Evolutionary conservation across 1,284 basidiomycete species (phyloP).

Genomic region (Tausonia pullulans): DNA sequence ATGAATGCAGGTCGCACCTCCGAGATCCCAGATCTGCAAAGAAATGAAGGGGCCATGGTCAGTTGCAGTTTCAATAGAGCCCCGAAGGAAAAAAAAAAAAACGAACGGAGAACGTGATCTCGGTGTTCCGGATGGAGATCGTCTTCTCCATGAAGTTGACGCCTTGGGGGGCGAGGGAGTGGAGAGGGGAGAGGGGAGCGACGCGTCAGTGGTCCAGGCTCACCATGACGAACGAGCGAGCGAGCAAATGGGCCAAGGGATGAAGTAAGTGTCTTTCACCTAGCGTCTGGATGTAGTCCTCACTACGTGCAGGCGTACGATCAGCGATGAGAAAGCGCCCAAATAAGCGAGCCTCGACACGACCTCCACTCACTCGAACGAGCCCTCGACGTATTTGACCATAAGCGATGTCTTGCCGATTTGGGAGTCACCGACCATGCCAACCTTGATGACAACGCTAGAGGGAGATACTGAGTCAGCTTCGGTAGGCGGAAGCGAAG

Average conservation of each 20-base stretch:
- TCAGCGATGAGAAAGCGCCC: too few relatives aligned
- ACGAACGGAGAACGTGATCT: conserved; percentile 80
- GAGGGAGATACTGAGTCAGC: too few relatives aligned
- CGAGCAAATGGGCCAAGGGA: not conserved
- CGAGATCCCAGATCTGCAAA: conserved; percentile 81
- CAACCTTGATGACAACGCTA: conserved; percentile 93
- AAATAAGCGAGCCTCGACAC: not conserved
- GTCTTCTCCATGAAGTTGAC: conserved; percentile 99
- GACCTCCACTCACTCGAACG: conserved; percentile 51
- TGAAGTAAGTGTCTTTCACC: conserved; percentile 41
- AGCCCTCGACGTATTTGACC: conserved; percentile 97
- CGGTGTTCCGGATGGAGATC: conserved; percentile 90
- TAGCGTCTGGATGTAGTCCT: conserved; percentile 98
- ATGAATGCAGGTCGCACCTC: conserved; percentile 38
- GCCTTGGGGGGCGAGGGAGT: conserved; percentile 40
- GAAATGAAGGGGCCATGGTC: not conserved
- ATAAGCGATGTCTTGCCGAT: conserved; percentile 97
- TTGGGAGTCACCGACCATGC: conserved; percentile 98
- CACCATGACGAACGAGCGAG: not conserved
- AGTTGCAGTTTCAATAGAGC: not conserved
- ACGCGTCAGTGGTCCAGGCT: too few relatives aligned
- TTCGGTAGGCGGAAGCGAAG: too few relatives aligned
- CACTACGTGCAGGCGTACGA: conserved; percentile 35
- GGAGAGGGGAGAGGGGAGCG: too few relatives aligned
- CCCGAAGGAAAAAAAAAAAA: not conserved